Evolutionary conservation across 352 stramenopile species (phyloP).

Genomic region (Phytophthora capsici): DNA sequence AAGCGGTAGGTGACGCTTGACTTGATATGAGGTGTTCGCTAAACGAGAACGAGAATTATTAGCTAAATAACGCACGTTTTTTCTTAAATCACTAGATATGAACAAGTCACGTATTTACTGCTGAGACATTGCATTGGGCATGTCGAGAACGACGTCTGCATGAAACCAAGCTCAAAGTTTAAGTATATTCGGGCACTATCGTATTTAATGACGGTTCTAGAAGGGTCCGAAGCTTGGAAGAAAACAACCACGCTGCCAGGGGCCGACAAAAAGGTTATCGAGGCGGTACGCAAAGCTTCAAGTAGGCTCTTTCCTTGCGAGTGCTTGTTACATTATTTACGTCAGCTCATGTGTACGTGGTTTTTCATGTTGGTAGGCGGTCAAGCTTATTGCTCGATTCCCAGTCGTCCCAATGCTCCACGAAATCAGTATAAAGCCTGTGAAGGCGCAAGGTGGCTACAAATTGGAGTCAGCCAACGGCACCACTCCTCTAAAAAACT

Average conservation of each 20-base stretch:
- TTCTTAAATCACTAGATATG: slow-evolving; percentile 42
- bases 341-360: slow-evolving; percentile 6
- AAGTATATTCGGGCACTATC: slow-evolving; percentile 61
- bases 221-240: slow-evolving; percentile 34
- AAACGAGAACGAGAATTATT: too few relatives aligned
- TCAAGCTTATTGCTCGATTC: slow-evolving; percentile 49
- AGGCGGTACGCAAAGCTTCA: slow-evolving; percentile 48
- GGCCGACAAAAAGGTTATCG: slow-evolving; percentile 61
- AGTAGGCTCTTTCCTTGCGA: slow-evolving; percentile 21
- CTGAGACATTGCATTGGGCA: slow-evolving; percentile 56
- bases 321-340: slow-evolving; percentile 1
- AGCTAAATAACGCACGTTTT: neutral
- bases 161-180: slow-evolving; percentile 48
- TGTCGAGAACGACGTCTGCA: slow-evolving; percentile 47
- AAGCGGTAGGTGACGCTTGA: slow-evolving; percentile 50
- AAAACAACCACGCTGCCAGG: slow-evolving; percentile 39
- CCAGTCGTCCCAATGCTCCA: slow-evolving; percentile 58
- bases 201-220: slow-evolving; percentile 55
- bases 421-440: slow-evolving; percentile 54
- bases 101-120: slow-evolving; percentile 66
- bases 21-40: neutral
- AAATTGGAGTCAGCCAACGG: slow-evolving; percentile 29
- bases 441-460: slow-evolving; percentile 28
- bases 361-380: slow-evolving; percentile 32
- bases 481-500: slow-evolving; percentile 16